Conservation (phyloP, 2,329 filamentous ascomycete genomes). For the Rasamsonia emersonii region DNA sequence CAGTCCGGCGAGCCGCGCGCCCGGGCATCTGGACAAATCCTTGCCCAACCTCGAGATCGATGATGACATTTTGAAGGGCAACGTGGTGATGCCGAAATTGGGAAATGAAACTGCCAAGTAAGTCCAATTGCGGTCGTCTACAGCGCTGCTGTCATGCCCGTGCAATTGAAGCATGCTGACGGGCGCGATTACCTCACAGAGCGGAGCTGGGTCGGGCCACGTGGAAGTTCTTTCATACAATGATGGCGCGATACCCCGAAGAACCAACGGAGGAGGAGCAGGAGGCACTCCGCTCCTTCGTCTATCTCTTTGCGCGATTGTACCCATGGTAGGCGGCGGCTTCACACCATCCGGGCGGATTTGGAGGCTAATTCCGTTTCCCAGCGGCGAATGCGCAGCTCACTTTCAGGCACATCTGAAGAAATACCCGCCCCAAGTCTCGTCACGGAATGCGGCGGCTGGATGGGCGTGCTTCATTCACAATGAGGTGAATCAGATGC, state of each 20-base stretch:
- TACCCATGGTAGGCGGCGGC: conserved; percentile 51
- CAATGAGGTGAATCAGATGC: conserved; percentile 56
- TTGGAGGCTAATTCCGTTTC: conserved; percentile 9
- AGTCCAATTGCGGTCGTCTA: conserved; percentile 2
- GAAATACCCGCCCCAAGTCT: conserved; percentile 57
- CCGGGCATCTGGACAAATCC: conserved; percentile 30
- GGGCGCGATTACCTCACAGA: conserved; percentile 24
- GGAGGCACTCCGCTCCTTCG: conserved; percentile 50
- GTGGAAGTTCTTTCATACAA: conserved; percentile 60
- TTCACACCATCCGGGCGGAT: neutral
- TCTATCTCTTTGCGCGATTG: conserved; percentile 55
- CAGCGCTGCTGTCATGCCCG: too few relatives aligned
- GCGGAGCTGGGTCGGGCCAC: conserved; percentile 57
- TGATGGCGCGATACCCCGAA: conserved; percentile 58
- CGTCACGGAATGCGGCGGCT: conserved; percentile 52
- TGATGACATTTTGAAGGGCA: conserved; percentile 33
- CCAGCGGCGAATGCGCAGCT: conserved; percentile 55
- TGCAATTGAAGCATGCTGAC: conserved; percentile 6
- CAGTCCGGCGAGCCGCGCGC: conserved; percentile 31
- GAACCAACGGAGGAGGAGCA: conserved; percentile 53
- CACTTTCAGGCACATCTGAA: conserved; percentile 55
- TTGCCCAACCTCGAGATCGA: conserved; percentile 17
- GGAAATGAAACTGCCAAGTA: conserved; percentile 43
- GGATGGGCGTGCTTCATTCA: conserved; percentile 60
- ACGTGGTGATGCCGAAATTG: conserved; percentile 38